Base-by-base conservation (phyloP, 768 basidiomycete genomes). In the Agaricus subrufescens region DNA sequence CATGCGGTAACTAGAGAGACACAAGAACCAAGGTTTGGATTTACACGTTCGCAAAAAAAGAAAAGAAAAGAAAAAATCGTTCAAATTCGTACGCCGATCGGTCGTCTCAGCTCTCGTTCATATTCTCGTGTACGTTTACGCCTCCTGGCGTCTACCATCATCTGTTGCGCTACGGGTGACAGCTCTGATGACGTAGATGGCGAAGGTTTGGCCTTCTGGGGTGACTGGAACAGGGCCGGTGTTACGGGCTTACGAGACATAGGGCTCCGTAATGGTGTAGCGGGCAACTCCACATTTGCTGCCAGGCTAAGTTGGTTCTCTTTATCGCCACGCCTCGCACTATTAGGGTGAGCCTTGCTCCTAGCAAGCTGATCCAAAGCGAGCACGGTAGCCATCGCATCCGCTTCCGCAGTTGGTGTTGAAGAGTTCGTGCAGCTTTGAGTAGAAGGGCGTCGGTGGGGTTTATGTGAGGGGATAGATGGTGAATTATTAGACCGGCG, bases 151-250 rank as follows among this genome's bases (percentile, higher is more conserved):
- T 85, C 78, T 55, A 72, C 70, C 89, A 91, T 91, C 63, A 91
- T 75, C 64, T 85, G 77, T 61, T 75, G 77, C 4, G 80, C 84
- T 31, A 84, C 71, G 12, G 86, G 86, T 19, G 89, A 91, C 49
- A 91, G 71, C 59, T 91, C 89, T 9, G 87, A 80, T 2, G 88
- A 89, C 29, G 81, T 84, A 25, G 85, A 79, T 23, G 89, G 86
- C 1, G 86, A 89, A 3, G 84, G 79, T 30, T 66, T 64, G 55
- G 71, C 74, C 11, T 71, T 71, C 29, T 67, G 65, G 5, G 80
- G 78, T 9, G 75, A 73, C 46, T 73, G 75, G 50, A 82, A 85
- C 44, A 81, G 78, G 46, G 72, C 63, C 23, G 75, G 70, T 19
- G 70, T 66, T 14, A 77, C 69, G 51, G 69, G 68, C 26, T 69